Evolutionary conservation across 108 stramenopile species (phyloP).

Genomic region (Fragilaria radians): DNA sequence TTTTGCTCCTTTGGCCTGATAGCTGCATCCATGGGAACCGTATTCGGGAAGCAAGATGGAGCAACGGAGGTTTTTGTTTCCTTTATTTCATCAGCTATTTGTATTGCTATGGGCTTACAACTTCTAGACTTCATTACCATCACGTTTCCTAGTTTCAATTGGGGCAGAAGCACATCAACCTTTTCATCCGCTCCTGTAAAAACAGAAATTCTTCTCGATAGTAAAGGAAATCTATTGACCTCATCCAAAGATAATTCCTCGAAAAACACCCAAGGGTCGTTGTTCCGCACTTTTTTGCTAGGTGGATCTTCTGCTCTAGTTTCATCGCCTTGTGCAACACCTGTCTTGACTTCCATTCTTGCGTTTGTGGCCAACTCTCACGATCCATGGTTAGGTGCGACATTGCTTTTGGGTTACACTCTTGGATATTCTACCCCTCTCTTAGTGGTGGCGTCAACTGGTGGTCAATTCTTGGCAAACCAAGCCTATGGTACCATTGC

Average conservation of each 20-base stretch:
- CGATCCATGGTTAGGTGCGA: constrained; percentile 44
- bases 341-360: constrained; percentile 70
- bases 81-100: constrained; percentile 45
- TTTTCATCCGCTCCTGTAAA: background rate
- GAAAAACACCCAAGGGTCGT: constrained; percentile 25
- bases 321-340: constrained; percentile 77
- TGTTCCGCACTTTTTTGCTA: constrained; percentile 66
- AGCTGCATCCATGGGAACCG: constrained; percentile 58
- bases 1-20: constrained; percentile 69
- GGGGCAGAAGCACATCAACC: background rate
- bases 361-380: constrained; percentile 67
- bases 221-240: background rate
- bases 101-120: constrained; percentile 72
- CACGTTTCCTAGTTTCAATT: constrained; percentile 32
- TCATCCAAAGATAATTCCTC: background rate
- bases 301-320: constrained; percentile 80
- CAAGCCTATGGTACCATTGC: constrained; percentile 35
- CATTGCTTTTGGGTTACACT: constrained; percentile 64
- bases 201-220: constrained; percentile 4
- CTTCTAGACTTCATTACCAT: constrained; percentile 60
- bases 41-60: constrained; percentile 48
- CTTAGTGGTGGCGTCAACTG: constrained; percentile 59
- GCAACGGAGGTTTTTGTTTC: constrained; percentile 25
- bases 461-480: constrained; percentile 65
- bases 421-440: constrained; percentile 75